Evolutionary conservation across 1,139 yeast genomes (phyloP).

Genomic region (Pichia cactophila): DNA sequence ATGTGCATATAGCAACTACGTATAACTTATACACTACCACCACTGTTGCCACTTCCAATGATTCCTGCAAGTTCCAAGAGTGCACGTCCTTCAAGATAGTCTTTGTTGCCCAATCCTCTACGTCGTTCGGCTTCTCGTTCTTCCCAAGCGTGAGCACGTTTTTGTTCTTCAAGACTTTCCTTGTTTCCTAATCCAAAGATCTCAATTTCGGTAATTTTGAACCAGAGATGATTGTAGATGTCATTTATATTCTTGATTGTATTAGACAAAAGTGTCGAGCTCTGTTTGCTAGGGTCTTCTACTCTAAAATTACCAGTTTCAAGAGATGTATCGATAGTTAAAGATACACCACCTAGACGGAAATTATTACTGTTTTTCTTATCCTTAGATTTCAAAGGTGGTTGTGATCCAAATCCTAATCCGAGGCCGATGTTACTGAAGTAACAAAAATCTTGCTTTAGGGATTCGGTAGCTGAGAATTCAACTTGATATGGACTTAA

Average conservation of each 20-base stretch:
- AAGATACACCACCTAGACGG: slow-evolving; percentile 64
- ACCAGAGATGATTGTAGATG: slow-evolving; percentile 49
- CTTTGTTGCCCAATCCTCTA: slow-evolving; percentile 53
- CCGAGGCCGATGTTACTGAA: slow-evolving; percentile 71
- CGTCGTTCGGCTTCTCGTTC: slow-evolving; percentile 76
- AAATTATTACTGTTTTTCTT: slow-evolving; percentile 14
- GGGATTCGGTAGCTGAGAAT: slow-evolving; percentile 35
- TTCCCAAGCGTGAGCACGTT: slow-evolving; percentile 85
- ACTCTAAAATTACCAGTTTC: slow-evolving; percentile 81
- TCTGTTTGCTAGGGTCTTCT: slow-evolving; percentile 30
- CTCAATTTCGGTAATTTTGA: slow-evolving; percentile 67
- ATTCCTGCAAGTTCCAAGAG: slow-evolving; percentile 86
- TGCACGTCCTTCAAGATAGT: slow-evolving; percentile 76
- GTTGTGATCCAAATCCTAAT: slow-evolving; percentile 68
- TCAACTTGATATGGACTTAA: slow-evolving; percentile 58
- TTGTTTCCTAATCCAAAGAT: slow-evolving; percentile 89
- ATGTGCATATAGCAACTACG: too few relatives aligned
- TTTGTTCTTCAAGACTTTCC: slow-evolving; percentile 68
- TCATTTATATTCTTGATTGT: background rate
- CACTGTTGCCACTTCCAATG: slow-evolving; percentile 63
- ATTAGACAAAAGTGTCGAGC: slow-evolving; percentile 1
- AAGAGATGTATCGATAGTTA: slow-evolving; percentile 67
- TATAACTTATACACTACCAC: slow-evolving; percentile 33
- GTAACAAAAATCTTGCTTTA: slow-evolving; percentile 39
- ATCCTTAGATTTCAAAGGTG: slow-evolving; percentile 44